Percentiles rank a stretch among this genome's conserved stretches.
Evolutionary conservation across 2,329 filamentous ascomycete species (phyloP).

Genomic region (Pleochaeta shiraiana): DNA sequence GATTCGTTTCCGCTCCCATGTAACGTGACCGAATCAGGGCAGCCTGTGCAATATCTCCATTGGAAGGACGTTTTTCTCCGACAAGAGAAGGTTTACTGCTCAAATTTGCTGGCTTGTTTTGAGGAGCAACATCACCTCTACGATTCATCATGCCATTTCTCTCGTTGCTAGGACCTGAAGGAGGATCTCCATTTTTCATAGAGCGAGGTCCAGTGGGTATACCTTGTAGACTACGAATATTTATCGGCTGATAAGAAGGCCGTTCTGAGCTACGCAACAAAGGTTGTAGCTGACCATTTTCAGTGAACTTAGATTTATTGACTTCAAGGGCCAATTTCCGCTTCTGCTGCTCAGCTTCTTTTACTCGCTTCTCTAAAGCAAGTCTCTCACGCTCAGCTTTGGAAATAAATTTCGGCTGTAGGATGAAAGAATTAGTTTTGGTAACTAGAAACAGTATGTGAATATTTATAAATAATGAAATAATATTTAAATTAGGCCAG

Average conservation of each 20-base stretch:
- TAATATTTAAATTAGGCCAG: not conserved
- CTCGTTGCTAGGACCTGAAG: conserved; percentile 23
- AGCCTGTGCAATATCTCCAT: conserved; percentile 43
- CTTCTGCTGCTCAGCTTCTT: conserved; percentile 44
- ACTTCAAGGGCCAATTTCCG: conserved; percentile 21
- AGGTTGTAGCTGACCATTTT: conserved; percentile 10
- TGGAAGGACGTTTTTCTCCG: conserved; percentile 19
- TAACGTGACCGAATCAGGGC: conserved; percentile 61
- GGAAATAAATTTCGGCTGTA: conserved; percentile 58
- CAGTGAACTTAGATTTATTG: conserved; percentile 8
- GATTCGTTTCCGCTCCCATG: conserved; percentile 74
- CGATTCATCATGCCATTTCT: conserved; percentile 11
- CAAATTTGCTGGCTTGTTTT: conserved; percentile 14
- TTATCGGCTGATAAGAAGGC: conserved; percentile 10
- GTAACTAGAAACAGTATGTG: conserved; percentile 15
- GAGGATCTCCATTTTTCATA: conserved; percentile 31
- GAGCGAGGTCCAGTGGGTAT: conserved; percentile 54
- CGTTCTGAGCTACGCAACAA: conserved; percentile 6
- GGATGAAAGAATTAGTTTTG: conserved; percentile 13
- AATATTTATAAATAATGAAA: conserved; percentile 9
- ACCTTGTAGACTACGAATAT: conserved; percentile 12
- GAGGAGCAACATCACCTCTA: conserved; percentile 12
- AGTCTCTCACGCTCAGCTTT: conserved; percentile 65
- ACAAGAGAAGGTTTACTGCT: conserved; percentile 17
- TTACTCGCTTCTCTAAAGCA: conserved; percentile 53